Percentiles rank a stretch among this genome's conserved stretches.
These are phyloP conservation scores for Fusarium sp. DNA, from an alignment of 2,329 filamentous ascomycete genomes.

Conservation along the genomic window DNA sequence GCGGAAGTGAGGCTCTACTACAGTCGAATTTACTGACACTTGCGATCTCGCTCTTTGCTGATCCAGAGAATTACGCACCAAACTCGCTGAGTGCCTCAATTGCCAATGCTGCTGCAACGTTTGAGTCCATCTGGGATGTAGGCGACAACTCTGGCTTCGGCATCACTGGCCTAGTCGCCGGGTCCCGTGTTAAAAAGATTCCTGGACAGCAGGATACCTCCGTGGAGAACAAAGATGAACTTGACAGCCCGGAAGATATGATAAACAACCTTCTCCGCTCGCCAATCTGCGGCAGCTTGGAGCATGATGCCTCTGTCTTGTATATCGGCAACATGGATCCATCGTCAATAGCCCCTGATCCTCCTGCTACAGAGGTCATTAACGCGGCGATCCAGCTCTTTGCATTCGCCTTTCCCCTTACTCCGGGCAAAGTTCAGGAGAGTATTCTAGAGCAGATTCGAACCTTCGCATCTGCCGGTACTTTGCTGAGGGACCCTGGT, in stretches of 20 bases:
- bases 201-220: slow-evolving; percentile 73
- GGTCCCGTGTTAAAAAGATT: slow-evolving; percentile 77
- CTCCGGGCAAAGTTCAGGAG: slow-evolving; percentile 91
- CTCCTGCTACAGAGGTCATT: slow-evolving; percentile 90
- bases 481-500: slow-evolving; percentile 85
- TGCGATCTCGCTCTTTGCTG: slow-evolving; percentile 90
- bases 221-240: slow-evolving; percentile 58
- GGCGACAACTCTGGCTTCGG: slow-evolving; percentile 96
- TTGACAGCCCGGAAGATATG: slow-evolving; percentile 69
- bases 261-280: slow-evolving; percentile 72
- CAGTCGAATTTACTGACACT: slow-evolving; percentile 92
- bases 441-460: slow-evolving; percentile 94
- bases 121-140: slow-evolving; percentile 95
- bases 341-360: slow-evolving; percentile 69
- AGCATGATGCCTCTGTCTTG: slow-evolving; percentile 87
- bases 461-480: slow-evolving; percentile 84
- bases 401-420: slow-evolving; percentile 88
- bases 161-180: slow-evolving; percentile 83
- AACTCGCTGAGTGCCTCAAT: slow-evolving; percentile 91
- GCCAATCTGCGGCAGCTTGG: slow-evolving; percentile 83
- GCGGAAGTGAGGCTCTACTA: slow-evolving; percentile 84
- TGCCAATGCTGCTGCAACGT: slow-evolving; percentile 86
- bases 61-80: slow-evolving; percentile 87
- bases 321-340: slow-evolving; percentile 68
- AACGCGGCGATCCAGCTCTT: slow-evolving; percentile 95